Base-by-base conservation (phyloP, 2,329 filamentous ascomycete species). In the Colletotrichum endophyticum region DNA sequence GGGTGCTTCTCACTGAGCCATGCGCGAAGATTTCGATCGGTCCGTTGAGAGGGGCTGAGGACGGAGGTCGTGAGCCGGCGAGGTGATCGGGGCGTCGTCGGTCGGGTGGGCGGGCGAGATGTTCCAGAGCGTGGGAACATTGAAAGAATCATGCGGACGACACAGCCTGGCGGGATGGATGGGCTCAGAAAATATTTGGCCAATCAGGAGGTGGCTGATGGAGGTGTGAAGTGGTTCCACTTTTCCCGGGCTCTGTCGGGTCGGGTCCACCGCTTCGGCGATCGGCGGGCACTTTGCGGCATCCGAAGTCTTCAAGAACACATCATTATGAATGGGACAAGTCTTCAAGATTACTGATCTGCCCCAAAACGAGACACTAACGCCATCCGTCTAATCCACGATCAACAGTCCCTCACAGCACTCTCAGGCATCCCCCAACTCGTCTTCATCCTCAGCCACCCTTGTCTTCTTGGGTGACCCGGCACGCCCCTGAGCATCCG, bases 151-250 rank as follows among this genome's bases (percentile, higher is more conserved):
- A 73, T 22, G 34, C 63, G 39, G 68, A 22, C 61, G 61, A 66
- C 22, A 70, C 28, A 32, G 57, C 57, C 59, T 64, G 61, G 61
- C 27, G 57, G 57, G 57, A 30, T 39, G 63, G 28, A 72, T 70
- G 57, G 71, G 66, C 67, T 71, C 49, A 44, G 67, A 73, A 68
- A 76, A 57, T 36, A 56, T 64, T 64, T 49, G 64, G 11, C 73
- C 73, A 76, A 76, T 76, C 63, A 73, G 8, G 56, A 5, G 27
- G 16, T 27, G 66, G 62, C n/a, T 44, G 62, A 64, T 64, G 62
- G 62, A 28, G 34, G 8, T 3, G n/a, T 15, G 5, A 64, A 36
- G 28, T 62, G 34, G 34, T 1, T 6, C 62, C 62, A 64, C 62
- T 19, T 64, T 64, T 44, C 62, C 62, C n/a, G 62, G 34, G 9